phyloP scores from a whole-genome alignment of 169 alveolate genomes.

The Eimeria tenella region DNA sequence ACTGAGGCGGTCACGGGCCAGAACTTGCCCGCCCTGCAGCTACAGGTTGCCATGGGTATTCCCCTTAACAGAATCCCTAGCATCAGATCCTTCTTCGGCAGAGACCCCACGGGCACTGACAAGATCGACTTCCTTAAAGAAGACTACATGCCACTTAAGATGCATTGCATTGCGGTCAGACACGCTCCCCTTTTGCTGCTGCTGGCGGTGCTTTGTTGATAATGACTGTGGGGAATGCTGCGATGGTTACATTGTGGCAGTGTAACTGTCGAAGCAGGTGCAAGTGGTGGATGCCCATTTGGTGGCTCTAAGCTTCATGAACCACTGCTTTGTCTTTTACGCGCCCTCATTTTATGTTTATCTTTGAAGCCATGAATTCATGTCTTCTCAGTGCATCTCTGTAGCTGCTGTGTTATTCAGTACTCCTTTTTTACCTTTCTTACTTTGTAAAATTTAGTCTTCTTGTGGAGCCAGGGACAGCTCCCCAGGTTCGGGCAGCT shows the following conservation, averaged over 20 bases:
- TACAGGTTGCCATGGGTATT: slow-evolving; percentile 91
- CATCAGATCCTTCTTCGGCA: slow-evolving; percentile 84
- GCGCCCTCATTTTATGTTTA: neutral
- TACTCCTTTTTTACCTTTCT: too few relatives aligned
- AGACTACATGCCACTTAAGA: slow-evolving; percentile 42
- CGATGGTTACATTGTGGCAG: too few relatives aligned
- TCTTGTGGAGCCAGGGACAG: too few relatives aligned
- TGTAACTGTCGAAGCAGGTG: too few relatives aligned
- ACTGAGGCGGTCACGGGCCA: slow-evolving; percentile 95
- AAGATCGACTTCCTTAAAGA: slow-evolving; percentile 61
- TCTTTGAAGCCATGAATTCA: neutral
- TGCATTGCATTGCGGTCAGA: slow-evolving; percentile 54
- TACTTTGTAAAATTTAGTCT: too few relatives aligned
- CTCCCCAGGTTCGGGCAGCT: too few relatives aligned
- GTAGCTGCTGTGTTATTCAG: too few relatives aligned
- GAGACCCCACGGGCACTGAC: slow-evolving; percentile 72
- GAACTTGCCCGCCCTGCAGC: slow-evolving; percentile 89
- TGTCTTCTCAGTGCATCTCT: neutral
- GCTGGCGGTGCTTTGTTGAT: neutral
- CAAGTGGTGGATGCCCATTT: too few relatives aligned
- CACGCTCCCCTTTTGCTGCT: neutral
- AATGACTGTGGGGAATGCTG: too few relatives aligned
- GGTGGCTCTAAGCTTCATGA: too few relatives aligned
- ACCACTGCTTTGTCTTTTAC: too few relatives aligned
- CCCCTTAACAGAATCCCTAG: slow-evolving; percentile 89